Percentiles rank a stretch among this genome's conserved stretches.
phyloP scores from a whole-genome alignment of 1,284 basidiomycete genomes.

The Boletus semigastroideus region DNA sequence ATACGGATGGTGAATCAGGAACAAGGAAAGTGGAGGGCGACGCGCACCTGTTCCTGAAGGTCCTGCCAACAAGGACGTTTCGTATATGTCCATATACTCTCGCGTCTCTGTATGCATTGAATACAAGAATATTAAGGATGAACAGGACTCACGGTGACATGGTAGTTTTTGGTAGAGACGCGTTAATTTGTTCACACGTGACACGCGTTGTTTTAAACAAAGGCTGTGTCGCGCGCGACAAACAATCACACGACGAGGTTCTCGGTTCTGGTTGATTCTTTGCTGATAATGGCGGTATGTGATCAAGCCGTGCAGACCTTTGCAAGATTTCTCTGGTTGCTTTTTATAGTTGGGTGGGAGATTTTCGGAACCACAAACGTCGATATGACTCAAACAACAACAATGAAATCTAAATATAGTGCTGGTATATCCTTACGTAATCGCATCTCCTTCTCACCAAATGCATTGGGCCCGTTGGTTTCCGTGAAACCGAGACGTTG shows the following conservation, averaged over 20 bases:
- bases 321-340: background rate
- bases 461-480: conserved; percentile 45
- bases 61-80: background rate
- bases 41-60: conserved; percentile 20
- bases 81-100: conserved; percentile 24
- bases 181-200: conserved; percentile 1
- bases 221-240: background rate
- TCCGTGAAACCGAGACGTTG: conserved; percentile 47
- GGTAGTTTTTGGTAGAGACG: conserved; percentile 6
- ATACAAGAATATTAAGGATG: background rate
- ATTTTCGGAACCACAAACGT: background rate
- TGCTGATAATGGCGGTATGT: conserved; percentile 9
- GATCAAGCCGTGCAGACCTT: conserved; percentile 5
- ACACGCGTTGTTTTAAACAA: conserved; percentile 14
- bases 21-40: background rate
- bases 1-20: background rate
- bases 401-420: conserved; percentile 12
- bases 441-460: conserved; percentile 51
- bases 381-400: conserved; percentile 23
- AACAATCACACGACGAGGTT: background rate
- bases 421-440: background rate
- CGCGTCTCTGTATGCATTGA: conserved; percentile 2
- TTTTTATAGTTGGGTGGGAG: conserved; percentile 15
- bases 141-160: conserved; percentile 21
- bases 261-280: background rate